Conservation (phyloP, 2,329 filamentous ascomycete species). For the Teratosphaeria gauchensis region DNA sequence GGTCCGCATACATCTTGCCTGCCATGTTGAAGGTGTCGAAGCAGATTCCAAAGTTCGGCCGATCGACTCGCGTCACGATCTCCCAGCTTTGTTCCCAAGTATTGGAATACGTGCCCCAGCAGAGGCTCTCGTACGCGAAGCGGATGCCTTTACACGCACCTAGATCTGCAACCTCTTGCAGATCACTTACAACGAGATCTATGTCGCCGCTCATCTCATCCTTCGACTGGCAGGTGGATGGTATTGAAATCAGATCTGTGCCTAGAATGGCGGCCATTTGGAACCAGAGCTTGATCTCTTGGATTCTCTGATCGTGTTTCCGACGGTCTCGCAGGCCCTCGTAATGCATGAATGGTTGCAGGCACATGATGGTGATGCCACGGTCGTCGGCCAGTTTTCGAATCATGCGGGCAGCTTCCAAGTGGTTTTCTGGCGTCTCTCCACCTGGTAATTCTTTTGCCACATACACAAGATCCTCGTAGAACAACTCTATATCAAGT, state of each 20-base stretch:
- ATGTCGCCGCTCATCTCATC: slow-evolving; percentile 44
- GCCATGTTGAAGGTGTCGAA: slow-evolving; percentile 73
- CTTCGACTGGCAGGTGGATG: slow-evolving; percentile 56
- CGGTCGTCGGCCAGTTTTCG: slow-evolving; percentile 48
- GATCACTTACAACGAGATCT: slow-evolving; percentile 51
- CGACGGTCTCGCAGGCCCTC: slow-evolving; percentile 59
- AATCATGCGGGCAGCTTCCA: slow-evolving; percentile 51
- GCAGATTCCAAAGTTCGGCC: slow-evolving; percentile 65
- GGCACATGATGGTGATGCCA: slow-evolving; percentile 51
- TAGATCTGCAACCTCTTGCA: slow-evolving; percentile 57
- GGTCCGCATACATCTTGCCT: slow-evolving; percentile 61
- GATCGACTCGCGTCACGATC: slow-evolving; percentile 53
- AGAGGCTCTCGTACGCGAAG: slow-evolving; percentile 65
- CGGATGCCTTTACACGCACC: slow-evolving; percentile 50
- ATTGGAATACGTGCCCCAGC: slow-evolving; percentile 61
- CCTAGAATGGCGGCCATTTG: slow-evolving; percentile 51
- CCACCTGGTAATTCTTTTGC: slow-evolving; percentile 39
- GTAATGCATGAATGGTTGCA: slow-evolving; percentile 71
- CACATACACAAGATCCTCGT: slow-evolving; percentile 61
- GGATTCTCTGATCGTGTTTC: slow-evolving; percentile 48
- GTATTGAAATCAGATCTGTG: slow-evolving; percentile 66
- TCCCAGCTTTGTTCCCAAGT: slow-evolving; percentile 66
- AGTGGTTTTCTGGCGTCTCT: slow-evolving; percentile 35
- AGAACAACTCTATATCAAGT: slow-evolving; percentile 68
- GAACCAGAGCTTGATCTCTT: slow-evolving; percentile 62